phyloP scores from a whole-genome alignment of 2,329 filamentous ascomycete genomes.

The Diaporthe nobilis region DNA sequence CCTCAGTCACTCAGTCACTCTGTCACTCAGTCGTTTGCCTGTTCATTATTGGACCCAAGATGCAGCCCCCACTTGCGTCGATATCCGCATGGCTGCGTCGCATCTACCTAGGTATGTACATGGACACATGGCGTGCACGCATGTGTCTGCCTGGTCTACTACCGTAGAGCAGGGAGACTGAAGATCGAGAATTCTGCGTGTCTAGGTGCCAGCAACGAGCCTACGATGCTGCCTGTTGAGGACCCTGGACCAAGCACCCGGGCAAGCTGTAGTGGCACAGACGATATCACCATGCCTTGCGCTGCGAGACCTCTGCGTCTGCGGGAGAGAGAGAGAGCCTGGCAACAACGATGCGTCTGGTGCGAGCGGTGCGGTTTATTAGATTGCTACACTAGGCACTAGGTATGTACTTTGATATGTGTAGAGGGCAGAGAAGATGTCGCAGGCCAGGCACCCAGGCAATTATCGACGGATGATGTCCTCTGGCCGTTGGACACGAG shows the following conservation, averaged over 20 bases:
- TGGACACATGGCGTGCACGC: too few relatives aligned
- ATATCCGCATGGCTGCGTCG: not conserved
- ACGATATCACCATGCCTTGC: constrained; percentile 3
- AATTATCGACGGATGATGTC: not conserved
- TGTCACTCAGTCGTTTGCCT: not conserved
- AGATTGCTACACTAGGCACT: not conserved
- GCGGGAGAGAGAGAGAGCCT: not conserved
- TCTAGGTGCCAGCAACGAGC: not conserved
- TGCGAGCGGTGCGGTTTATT: not conserved
- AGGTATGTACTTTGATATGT: not conserved
- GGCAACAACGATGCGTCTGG: not conserved
- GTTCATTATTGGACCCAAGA: not conserved
- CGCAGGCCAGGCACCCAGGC: not conserved
- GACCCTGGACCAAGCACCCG: not conserved
- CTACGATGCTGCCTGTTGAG: too few relatives aligned
- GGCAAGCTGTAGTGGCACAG: not conserved
- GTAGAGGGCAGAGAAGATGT: not conserved
- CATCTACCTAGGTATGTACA: not conserved
- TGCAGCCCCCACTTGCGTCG: not conserved
- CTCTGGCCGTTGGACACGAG: not conserved
- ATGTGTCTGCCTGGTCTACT: not conserved
- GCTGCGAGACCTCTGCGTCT: not conserved
- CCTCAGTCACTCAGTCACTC: too few relatives aligned
- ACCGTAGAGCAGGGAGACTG: not conserved
- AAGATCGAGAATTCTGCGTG: too few relatives aligned